Evolutionary conservation across 2,329 filamentous ascomycete genomes (phyloP).

Genomic region (Penicillium corylophilum): DNA sequence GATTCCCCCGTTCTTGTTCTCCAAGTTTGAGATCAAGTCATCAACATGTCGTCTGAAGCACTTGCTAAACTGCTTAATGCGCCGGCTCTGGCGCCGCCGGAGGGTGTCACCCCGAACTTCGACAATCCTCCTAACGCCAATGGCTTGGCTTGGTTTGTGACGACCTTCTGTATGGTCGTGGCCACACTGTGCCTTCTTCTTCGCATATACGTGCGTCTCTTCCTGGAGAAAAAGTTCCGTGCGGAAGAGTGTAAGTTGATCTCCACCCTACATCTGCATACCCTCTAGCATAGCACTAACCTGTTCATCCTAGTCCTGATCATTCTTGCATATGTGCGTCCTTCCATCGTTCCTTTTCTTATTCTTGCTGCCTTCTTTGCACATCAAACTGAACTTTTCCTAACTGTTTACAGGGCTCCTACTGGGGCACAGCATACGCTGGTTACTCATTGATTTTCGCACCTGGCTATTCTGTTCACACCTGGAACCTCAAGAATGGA

Average conservation of each 20-base stretch:
- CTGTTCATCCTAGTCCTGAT: slow-evolving; percentile 1
- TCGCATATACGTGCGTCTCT: slow-evolving; percentile 16
- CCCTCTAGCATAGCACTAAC: neutral
- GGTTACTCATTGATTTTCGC: slow-evolving; percentile 15
- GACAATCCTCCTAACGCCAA: slow-evolving; percentile 24
- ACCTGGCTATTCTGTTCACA: slow-evolving; percentile 22
- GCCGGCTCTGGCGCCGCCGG: slow-evolving; percentile 20
- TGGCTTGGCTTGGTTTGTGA: slow-evolving; percentile 19
- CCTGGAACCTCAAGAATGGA: slow-evolving; percentile 17
- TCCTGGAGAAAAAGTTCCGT: slow-evolving; percentile 17
- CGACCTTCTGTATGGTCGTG: slow-evolving; percentile 19
- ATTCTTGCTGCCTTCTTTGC: neutral
- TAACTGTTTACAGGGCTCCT: slow-evolving; percentile 17
- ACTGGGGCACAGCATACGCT: slow-evolving; percentile 21
- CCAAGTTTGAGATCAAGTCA: neutral
- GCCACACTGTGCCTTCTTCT: slow-evolving; percentile 17
- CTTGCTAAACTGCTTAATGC: slow-evolving; percentile 6
- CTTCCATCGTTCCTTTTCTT: neutral
- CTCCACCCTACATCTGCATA: neutral
- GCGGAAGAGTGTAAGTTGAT: slow-evolving; percentile 21
- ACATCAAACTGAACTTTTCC: neutral
- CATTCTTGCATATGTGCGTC: slow-evolving; percentile 9
- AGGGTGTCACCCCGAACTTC: slow-evolving; percentile 20
- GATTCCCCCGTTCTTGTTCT: neutral
- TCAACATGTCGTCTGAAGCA: slow-evolving; percentile 8